Evolutionary conservation across 2,329 filamentous ascomycete genomes (phyloP).

Genomic region (Sporothrix schenckii): DNA sequence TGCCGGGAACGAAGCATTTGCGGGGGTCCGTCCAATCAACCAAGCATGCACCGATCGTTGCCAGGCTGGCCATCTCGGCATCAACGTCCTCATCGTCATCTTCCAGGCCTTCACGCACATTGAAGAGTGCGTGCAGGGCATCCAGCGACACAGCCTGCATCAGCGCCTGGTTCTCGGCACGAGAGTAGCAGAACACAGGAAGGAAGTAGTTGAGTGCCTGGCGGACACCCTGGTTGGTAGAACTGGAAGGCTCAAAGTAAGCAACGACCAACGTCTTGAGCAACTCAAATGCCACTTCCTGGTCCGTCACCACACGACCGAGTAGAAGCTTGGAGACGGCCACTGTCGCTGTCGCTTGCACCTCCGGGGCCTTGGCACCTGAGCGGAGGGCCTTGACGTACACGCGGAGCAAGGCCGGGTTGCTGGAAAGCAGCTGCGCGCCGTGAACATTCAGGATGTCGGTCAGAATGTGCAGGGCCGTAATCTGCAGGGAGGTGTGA

Average conservation of each 20-base stretch:
- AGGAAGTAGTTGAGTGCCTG: conserved; percentile 93
- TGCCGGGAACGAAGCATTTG: conserved; percentile 58
- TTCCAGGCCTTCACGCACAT: conserved; percentile 70
- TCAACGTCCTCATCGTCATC: conserved; percentile 75
- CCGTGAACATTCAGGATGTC: conserved; percentile 92
- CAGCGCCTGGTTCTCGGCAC: conserved; percentile 76
- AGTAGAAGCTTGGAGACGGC: conserved; percentile 86
- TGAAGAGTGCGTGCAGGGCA: conserved; percentile 73
- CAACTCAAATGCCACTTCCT: conserved; percentile 68
- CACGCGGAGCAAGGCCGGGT: conserved; percentile 76
- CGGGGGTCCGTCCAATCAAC: conserved; percentile 95
- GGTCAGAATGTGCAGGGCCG: conserved; percentile 85
- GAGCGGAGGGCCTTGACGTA: conserved; percentile 80
- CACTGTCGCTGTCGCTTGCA: conserved; percentile 79
- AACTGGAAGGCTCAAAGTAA: conserved; percentile 86
- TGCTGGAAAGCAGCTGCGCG: conserved; percentile 69
- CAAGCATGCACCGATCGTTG: conserved; percentile 77
- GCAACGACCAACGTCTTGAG: conserved; percentile 80
- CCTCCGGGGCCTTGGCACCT: conserved; percentile 65
- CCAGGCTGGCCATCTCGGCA: conserved; percentile 77
- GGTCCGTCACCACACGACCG: conserved; percentile 73
- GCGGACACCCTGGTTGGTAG: conserved; percentile 76
- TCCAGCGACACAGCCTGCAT: conserved; percentile 76
- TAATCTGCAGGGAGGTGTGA: conserved; percentile 85
- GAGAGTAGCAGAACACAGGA: conserved; percentile 89